These are phyloP conservation scores for Fusarium brachygibbosum DNA, from an alignment of 2,329 filamentous ascomycete species.

Conservation along the genomic window DNA sequence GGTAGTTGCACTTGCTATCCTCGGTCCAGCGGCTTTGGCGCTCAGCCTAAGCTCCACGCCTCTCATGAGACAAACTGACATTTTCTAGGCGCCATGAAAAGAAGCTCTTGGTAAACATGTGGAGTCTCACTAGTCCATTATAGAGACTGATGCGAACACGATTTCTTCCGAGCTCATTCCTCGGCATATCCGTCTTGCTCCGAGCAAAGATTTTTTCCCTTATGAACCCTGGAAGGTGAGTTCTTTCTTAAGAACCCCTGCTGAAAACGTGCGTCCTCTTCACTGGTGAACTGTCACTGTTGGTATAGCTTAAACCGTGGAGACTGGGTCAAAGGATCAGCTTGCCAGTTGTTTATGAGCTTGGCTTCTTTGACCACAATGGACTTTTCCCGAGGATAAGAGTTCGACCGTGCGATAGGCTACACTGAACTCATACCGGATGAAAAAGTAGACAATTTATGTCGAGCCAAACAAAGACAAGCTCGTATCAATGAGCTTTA, in stretches of 20 bases:
- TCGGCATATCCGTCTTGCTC: slow-evolving; percentile 34
- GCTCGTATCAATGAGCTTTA: background rate
- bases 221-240: slow-evolving; percentile 18
- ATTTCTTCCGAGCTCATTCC: slow-evolving; percentile 36
- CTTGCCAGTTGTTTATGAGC: background rate
- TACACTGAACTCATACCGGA: background rate
- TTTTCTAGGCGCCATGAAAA: slow-evolving; percentile 31
- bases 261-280: slow-evolving; percentile 32
- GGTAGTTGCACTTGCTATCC: slow-evolving; percentile 35
- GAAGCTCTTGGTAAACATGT: slow-evolving; percentile 27
- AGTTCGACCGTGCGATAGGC: background rate
- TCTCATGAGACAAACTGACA: slow-evolving; percentile 22
- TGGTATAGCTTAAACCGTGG: slow-evolving; percentile 20
- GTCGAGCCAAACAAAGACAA: background rate
- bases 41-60: slow-evolving; percentile 33
- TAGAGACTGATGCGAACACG: slow-evolving; percentile 24
- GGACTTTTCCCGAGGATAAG: background rate
- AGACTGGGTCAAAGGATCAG: background rate
- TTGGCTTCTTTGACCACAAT: background rate
- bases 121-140: slow-evolving; percentile 20
- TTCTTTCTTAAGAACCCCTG: slow-evolving; percentile 9
- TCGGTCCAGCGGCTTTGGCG: slow-evolving; percentile 47
- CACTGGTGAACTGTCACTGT: slow-evolving; percentile 26
- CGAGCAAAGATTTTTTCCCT: slow-evolving; percentile 12
- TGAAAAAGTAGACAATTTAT: background rate